These are phyloP conservation scores for Moricandia moricandioides DNA, from an alignment of 345 rosid genomes.

Conservation along the genomic window DNA sequence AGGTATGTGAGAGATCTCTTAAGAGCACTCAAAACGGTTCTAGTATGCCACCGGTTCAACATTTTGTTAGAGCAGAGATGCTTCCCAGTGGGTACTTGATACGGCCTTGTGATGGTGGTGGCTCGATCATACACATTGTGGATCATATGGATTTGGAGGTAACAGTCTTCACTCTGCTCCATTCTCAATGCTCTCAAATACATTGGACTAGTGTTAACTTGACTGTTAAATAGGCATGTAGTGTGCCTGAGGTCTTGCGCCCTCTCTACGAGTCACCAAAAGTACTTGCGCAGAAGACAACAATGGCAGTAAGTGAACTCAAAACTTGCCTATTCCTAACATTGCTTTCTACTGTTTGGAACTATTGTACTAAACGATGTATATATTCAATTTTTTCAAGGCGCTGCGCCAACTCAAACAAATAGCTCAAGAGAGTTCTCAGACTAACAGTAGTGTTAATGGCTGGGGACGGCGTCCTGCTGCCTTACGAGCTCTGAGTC, in stretches of 20 bases:
- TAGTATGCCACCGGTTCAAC: conserved; percentile 91
- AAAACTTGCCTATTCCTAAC: background rate
- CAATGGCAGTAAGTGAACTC: conserved; percentile 74
- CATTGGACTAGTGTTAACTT: background rate
- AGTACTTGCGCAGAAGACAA: conserved; percentile 93
- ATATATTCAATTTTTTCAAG: conserved; percentile 35
- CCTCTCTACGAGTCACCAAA: conserved; percentile 94
- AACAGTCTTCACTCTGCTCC: background rate
- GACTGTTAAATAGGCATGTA: conserved; percentile 64
- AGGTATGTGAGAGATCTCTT: conserved; percentile 97
- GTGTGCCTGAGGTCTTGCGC: conserved; percentile 96
- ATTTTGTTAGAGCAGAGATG: conserved; percentile 99
- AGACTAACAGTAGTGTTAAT: conserved; percentile 66
- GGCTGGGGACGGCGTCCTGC: conserved; percentile 98
- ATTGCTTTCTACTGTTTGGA: background rate
- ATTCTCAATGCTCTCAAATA: background rate
- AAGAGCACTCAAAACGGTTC: conserved; percentile 96
- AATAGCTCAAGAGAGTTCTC: conserved; percentile 89
- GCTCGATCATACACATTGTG: conserved; percentile 90
- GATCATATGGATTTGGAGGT: conserved; percentile 99
- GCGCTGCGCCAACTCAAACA: conserved; percentile 93
- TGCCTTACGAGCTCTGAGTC: conserved; percentile 88
- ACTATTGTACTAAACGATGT: conserved; percentile 4
- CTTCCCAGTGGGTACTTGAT: conserved; percentile 95
- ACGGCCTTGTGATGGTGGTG: conserved; percentile 98